These are phyloP conservation scores for Leishmania turanica DNA, from an alignment of 208 protist species.

Conservation along the genomic window DNA sequence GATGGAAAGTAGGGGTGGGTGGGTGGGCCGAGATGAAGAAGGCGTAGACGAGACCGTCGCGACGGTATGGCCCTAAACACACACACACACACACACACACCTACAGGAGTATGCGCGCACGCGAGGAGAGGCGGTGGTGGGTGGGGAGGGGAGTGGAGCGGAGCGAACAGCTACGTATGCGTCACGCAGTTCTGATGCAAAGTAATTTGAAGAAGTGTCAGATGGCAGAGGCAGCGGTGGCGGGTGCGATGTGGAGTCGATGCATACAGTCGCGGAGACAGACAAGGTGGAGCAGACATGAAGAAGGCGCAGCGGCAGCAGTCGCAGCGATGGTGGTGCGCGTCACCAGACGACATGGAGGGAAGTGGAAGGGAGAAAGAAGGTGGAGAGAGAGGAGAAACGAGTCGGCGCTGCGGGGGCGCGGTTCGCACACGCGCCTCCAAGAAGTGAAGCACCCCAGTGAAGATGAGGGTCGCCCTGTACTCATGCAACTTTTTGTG, in stretches of 20 bases:
- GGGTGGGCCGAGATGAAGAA: not conserved
- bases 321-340: not conserved
- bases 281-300: not conserved
- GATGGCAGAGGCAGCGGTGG: not conserved
- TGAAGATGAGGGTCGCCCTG: not conserved
- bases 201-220: not conserved
- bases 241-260: not conserved
- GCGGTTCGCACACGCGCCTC: not conserved
- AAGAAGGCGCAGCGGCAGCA: not conserved
- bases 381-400: not conserved
- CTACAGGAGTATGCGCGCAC: not conserved
- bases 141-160: not conserved
- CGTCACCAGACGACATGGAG: not conserved
- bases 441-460: not conserved
- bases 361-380: not conserved
- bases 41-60: not conserved
- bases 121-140: not conserved
- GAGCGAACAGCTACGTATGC: too few species aligned
- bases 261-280: not conserved
- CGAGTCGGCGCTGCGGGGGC: not conserved
- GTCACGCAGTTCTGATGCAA: too few species aligned
- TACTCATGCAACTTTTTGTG: not conserved
- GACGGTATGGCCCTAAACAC: not conserved
- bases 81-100: not conserved
- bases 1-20: not conserved